Evolutionary conservation across 371 early-diverging fungal species (phyloP).

Genomic region (Syncephalis fuscata): DNA sequence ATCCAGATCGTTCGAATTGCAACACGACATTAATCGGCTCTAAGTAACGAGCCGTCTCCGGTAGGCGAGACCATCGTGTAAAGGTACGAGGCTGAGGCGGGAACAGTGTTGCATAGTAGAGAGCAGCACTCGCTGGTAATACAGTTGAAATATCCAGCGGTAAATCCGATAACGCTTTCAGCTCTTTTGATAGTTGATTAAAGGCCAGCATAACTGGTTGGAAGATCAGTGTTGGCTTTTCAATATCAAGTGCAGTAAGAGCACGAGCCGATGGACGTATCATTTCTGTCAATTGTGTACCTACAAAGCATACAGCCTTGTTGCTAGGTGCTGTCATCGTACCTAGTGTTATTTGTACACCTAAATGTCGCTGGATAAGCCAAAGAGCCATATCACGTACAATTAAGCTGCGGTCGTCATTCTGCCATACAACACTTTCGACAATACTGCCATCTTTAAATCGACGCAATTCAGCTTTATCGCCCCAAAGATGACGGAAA

Average conservation of each 20-base stretch:
- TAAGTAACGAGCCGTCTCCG: constrained; percentile 36
- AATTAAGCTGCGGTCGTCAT: constrained; percentile 49
- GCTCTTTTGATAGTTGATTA: constrained; percentile 40
- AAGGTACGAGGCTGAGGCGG: constrained; percentile 59
- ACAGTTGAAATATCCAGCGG: constrained; percentile 62
- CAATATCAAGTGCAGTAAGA: constrained; percentile 26
- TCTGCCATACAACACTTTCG: constrained; percentile 68
- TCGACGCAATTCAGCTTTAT: constrained; percentile 64
- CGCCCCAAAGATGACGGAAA: constrained; percentile 74
- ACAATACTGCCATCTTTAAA: constrained; percentile 78
- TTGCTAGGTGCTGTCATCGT: no score
- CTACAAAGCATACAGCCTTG: constrained; percentile 46
- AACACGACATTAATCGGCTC: constrained; percentile 63
- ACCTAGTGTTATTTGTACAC: constrained; percentile 6
- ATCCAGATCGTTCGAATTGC: constrained; percentile 62
- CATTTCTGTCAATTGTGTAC: constrained; percentile 42
- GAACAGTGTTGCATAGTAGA: constrained; percentile 60
- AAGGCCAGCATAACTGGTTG: constrained; percentile 57
- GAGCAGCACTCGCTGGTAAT: constrained; percentile 37
- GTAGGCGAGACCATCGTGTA: constrained; percentile 13
- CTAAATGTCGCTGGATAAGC: constrained; percentile 53
- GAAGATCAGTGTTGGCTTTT: constrained; percentile 26
- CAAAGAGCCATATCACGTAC: constrained; percentile 62
- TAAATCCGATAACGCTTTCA: constrained; percentile 43
- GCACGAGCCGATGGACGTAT: constrained; percentile 25